These are phyloP conservation scores for Ajuga chamaepitys DNA, from an alignment of 257 asterid genomes.

Conservation along the genomic window DNA sequence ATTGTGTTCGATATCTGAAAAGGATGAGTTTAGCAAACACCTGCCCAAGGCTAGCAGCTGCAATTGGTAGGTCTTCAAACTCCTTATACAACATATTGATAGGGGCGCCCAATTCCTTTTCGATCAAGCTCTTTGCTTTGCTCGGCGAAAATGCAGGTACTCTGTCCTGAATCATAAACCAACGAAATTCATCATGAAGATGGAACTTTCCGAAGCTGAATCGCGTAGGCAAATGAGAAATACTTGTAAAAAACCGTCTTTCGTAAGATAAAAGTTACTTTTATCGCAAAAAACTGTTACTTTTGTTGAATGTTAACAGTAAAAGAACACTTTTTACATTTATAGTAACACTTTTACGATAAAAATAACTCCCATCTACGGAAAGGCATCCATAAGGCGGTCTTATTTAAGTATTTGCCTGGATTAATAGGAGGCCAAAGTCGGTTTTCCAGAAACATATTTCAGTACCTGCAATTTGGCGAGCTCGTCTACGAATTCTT, in stretches of 20 bases:
- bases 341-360: no score
- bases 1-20: neutral
- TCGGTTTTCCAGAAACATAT: neutral
- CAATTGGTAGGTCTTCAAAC: conserved; percentile 91
- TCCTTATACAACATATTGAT: conserved; percentile 54
- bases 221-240: no score
- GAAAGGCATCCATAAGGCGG: no score
- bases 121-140: conserved; percentile 61
- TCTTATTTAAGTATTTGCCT: no score
- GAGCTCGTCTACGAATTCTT: conserved; percentile 90
- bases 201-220: neutral
- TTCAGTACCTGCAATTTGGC: conserved; percentile 80
- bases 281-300: no score
- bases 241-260: no score
- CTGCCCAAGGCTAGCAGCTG: conserved; percentile 99
- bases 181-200: neutral
- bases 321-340: no score
- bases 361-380: no score
- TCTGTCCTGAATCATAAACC: conserved; percentile 62
- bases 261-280: no score
- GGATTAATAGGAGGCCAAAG: neutral
- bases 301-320: no score
- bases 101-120: conserved; percentile 86
- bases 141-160: conserved; percentile 89
- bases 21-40: conserved; percentile 44